phyloP scores from a whole-genome alignment of 2,329 filamentous ascomycete genomes.

The Plectosphaerella sp. region DNA sequence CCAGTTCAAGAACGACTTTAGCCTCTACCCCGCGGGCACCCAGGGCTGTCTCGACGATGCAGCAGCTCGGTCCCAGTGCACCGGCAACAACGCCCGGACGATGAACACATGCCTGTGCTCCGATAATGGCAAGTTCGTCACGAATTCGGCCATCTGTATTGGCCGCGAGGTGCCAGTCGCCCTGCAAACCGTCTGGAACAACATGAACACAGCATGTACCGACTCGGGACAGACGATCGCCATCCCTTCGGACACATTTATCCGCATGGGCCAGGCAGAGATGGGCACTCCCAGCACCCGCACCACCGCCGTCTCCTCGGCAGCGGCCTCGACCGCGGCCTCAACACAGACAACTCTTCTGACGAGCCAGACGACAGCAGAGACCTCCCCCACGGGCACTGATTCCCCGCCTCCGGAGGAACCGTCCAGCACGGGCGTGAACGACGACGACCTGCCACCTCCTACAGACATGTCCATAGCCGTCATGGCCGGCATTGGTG shows the following conservation, averaged over 20 bases:
- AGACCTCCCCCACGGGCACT: neutral
- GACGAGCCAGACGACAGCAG: slow-evolving; percentile 6
- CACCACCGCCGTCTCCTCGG: no score
- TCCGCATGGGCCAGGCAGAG: slow-evolving; percentile 15
- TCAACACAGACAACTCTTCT: no score
- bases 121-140: slow-evolving; percentile 45
- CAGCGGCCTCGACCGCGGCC: no score
- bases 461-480: slow-evolving; percentile 17
- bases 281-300: neutral
- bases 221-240: slow-evolving; percentile 37
- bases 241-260: slow-evolving; percentile 35
- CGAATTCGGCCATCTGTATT: slow-evolving; percentile 41
- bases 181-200: slow-evolving; percentile 37
- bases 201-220: slow-evolving; percentile 37
- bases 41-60: slow-evolving; percentile 39
- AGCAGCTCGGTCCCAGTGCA: slow-evolving; percentile 35
- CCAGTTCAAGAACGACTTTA: slow-evolving; percentile 34
- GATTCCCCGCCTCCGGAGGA: neutral
- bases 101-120: slow-evolving; percentile 47
- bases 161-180: slow-evolving; percentile 29
- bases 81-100: slow-evolving; percentile 27
- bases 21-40: slow-evolving; percentile 33
- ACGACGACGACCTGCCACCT: slow-evolving; percentile 14
- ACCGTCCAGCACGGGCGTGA: neutral
- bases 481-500: slow-evolving; percentile 34